Base-by-base conservation (phyloP, 176 grass and related monocot genomes). In the Phoenix dactylifera region DNA sequence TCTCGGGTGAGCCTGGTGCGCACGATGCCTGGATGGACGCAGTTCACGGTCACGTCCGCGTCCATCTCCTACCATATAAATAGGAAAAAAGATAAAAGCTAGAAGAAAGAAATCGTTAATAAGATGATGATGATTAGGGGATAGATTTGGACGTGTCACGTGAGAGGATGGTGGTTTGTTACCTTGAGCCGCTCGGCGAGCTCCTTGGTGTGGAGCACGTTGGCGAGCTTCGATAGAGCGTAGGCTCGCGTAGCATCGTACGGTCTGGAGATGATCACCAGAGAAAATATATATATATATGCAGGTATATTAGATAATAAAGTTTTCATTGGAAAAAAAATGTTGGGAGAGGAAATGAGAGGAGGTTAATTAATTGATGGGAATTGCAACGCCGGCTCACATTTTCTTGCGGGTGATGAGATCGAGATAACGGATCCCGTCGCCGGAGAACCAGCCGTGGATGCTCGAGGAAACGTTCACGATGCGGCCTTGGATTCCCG, bases 381-480 rank as follows among this genome's bases (percentile, higher is more conserved):
- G 32, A 9, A 9, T 10, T 2, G 2, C 35, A 0, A 44, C 9
- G 35, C 9, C 2, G 1, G 20, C 64, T 71, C 56, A 97, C 93
- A 91, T 90, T 76, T 83, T 97, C 18, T 81, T 78, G 18, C 75
- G 66, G 25, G 87, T 92, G 60, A 97, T 77, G 18, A 88, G 79
- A 61, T 78, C 29, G 32, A 97, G 87, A 82, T 91, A 91, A 1
- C 82, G 75, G 4, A 78, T 62, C 78, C 87, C 83, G 76, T 97
- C 93, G 66, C 87, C 87, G 79, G 87, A 72, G 81, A 97, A 97
- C 93, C 93, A 97, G 15, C 70, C 52, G 71, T 97, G 93, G 28
- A 97, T 89, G 87, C 87, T 88, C 5, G 93, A 97, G 1, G 93
- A 88, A 18, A 97, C 87, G 74, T 91, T 97, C 0, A 97, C 84